Evolutionary conservation across 129 eudicot species (phyloP).

Genomic region (Lactuca saligna): DNA sequence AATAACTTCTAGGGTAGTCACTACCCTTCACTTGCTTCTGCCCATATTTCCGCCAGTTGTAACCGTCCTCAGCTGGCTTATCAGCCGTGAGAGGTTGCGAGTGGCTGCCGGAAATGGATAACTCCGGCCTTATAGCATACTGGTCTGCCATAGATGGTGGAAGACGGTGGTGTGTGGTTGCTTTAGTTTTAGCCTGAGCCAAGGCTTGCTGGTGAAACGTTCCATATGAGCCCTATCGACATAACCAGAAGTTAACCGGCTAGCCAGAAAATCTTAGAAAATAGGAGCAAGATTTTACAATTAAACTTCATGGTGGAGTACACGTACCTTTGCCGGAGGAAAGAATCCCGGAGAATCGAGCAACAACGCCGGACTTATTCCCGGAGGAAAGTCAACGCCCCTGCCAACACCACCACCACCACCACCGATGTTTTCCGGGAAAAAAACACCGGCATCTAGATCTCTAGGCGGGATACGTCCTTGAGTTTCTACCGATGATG

Average conservation of each 20-base stretch:
- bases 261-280: not conserved
- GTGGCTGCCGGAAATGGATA: slow-evolving; percentile 51
- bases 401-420: slow-evolving; percentile 27
- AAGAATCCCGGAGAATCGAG: slow-evolving; percentile 71
- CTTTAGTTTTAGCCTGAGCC: slow-evolving; percentile 61
- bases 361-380: slow-evolving; percentile 75
- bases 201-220: slow-evolving; percentile 73
- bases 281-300: not conserved
- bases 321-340: slow-evolving; percentile 46
- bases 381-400: slow-evolving; percentile 58
- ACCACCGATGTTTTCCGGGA: slow-evolving; percentile 1
- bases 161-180: slow-evolving; percentile 47
- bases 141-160: slow-evolving; percentile 36
- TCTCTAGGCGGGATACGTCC: slow-evolving; percentile 12
- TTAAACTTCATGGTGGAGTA: not conserved
- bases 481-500: slow-evolving; percentile 41
- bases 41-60: slow-evolving; percentile 93
- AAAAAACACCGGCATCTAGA: slow-evolving; percentile 16
- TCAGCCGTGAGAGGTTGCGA: slow-evolving; percentile 60
- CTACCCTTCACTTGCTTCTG: slow-evolving; percentile 95
- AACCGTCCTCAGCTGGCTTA: slow-evolving; percentile 91
- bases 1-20: slow-evolving; percentile 89
- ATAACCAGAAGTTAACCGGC: slow-evolving; percentile 19
- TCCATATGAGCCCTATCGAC: slow-evolving; percentile 56
- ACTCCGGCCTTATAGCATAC: slow-evolving; percentile 37